These are phyloP conservation scores for Fusarium succisae DNA, from an alignment of 2,329 filamentous ascomycete species.

Conservation along the genomic window DNA sequence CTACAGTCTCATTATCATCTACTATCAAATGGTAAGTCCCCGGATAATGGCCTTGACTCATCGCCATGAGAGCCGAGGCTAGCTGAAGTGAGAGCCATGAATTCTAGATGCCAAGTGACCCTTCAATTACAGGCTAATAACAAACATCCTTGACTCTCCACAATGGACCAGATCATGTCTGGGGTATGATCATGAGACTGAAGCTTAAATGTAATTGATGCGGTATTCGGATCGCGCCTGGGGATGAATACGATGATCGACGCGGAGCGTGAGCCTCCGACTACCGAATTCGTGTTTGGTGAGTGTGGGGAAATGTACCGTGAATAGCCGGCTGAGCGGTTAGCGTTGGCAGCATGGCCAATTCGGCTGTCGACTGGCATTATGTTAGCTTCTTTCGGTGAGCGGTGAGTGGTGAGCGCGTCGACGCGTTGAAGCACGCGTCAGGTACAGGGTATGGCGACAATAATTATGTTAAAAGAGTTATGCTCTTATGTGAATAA, in stretches of 20 bases:
- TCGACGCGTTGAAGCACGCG: neutral
- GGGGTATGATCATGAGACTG: neutral
- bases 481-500: accelerated
- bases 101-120: neutral
- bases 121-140: slow-evolving; percentile 7
- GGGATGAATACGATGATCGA: neutral
- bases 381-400: neutral
- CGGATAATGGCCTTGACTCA: neutral
- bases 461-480: too few relatives aligned
- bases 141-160: neutral
- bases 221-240: neutral
- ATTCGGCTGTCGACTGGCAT: neutral
- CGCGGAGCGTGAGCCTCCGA: neutral
- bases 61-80: neutral
- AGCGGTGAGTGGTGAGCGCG: neutral
- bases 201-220: neutral
- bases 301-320: neutral
- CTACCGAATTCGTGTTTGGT: neutral
- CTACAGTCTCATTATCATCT: neutral
- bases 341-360: neutral
- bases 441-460: neutral
- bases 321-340: neutral
- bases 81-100: neutral
- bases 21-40: too few relatives aligned
- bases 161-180: neutral